Percentiles rank a stretch among this genome's conserved stretches.
Evolutionary conservation across 1,284 basidiomycete genomes (phyloP).

Genomic region (Cystobasidium slooffiae): DNA sequence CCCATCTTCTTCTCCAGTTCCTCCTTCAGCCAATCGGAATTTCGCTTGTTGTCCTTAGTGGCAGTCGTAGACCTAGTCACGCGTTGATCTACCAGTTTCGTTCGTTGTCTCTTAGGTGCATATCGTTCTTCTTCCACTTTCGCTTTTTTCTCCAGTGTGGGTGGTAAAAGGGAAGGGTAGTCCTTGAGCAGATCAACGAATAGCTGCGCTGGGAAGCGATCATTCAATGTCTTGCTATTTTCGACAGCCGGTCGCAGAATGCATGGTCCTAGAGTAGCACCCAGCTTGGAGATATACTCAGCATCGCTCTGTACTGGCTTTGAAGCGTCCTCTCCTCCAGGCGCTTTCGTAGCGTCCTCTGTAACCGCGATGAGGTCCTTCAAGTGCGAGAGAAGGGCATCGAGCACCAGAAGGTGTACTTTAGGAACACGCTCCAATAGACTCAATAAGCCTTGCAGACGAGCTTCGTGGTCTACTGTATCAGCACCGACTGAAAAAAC

Average conservation of each 20-base stretch:
- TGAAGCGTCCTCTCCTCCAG: not conserved
- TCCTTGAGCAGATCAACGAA: slow-evolving; percentile 47
- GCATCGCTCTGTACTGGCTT: slow-evolving; percentile 29
- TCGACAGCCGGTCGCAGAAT: slow-evolving; percentile 32
- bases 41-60: slow-evolving; percentile 7
- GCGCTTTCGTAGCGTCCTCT: not conserved
- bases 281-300: slow-evolving; percentile 50
- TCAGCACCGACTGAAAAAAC: slow-evolving; percentile 19
- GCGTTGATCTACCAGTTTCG: slow-evolving; percentile 50
- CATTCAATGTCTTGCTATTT: slow-evolving; percentile 48
- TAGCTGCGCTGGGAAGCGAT: slow-evolving; percentile 48
- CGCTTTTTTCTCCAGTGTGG: slow-evolving; percentile 25
- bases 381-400: slow-evolving; percentile 46
- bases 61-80: slow-evolving; percentile 20
- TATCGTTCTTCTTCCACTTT: slow-evolving; percentile 44
- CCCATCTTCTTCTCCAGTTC: slow-evolving; percentile 33
- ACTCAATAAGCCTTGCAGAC: not conserved
- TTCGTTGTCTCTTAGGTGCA: slow-evolving; percentile 50
- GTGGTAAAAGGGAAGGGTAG: slow-evolving; percentile 12
- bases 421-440: slow-evolving; percentile 41
- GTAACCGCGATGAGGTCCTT: slow-evolving; percentile 30
- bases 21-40: slow-evolving; percentile 25
- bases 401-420: slow-evolving; percentile 44
- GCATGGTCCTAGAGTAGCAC: slow-evolving; percentile 49
- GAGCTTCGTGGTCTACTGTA: slow-evolving; percentile 3